A percentile compares a stretch with the other conserved stretches of the same genome.
Evolutionary conservation across 176 grass and related monocot species (phyloP).

Genomic region (Oryza meridionalis): DNA sequence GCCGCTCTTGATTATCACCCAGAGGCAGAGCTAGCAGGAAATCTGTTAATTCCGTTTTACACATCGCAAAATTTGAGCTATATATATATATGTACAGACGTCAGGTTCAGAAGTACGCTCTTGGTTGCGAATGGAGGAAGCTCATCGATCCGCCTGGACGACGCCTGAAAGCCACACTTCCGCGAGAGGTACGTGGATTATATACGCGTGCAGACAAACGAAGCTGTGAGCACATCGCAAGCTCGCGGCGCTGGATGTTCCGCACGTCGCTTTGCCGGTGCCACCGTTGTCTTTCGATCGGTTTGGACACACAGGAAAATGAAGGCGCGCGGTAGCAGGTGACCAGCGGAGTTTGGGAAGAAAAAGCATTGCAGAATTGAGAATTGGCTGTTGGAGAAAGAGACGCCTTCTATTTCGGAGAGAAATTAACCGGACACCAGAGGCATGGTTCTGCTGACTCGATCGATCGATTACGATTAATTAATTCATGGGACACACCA

Average conservation of each 20-base stretch:
- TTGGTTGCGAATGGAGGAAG: not conserved
- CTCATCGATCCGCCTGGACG: not conserved
- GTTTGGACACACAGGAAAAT: not conserved
- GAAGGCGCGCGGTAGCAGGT: not conserved
- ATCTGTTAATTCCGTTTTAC: not conserved
- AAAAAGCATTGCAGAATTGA: not conserved
- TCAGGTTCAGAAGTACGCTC: not conserved
- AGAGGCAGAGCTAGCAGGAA: not conserved
- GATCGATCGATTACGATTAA: too few relatives aligned
- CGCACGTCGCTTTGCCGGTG: slow-evolving; percentile 1
- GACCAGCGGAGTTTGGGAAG: not conserved
- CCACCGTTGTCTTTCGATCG: not conserved
- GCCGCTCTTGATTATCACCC: not conserved
- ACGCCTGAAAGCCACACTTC: not conserved
- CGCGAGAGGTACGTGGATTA: not conserved
- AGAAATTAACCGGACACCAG: not conserved
- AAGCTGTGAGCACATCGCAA: not conserved
- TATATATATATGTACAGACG: not conserved
- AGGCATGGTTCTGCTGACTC: not conserved
- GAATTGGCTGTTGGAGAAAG: not conserved
- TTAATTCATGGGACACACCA: too few relatives aligned
- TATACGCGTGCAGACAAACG: not conserved
- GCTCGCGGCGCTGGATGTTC: not conserved
- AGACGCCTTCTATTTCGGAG: not conserved
- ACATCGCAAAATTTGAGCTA: not conserved